phyloP scores from a whole-genome alignment of 2,329 filamentous ascomycete species.

The Hypoxylon sp. region DNA sequence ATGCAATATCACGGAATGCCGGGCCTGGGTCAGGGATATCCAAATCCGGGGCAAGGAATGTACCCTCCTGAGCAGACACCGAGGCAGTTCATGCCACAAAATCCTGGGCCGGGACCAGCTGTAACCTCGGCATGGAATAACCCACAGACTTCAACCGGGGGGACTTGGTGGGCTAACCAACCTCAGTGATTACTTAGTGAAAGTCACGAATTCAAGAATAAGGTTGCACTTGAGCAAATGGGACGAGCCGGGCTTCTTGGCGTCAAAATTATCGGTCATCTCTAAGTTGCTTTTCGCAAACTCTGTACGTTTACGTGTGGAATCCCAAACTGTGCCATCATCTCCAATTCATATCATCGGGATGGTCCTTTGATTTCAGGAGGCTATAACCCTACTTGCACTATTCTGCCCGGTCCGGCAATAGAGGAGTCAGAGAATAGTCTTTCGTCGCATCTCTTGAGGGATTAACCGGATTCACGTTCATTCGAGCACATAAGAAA shows the following conservation, averaged over 20 bases:
- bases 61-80: conserved; percentile 75
- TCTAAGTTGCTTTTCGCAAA: conserved; percentile 10
- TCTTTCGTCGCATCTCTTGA: conserved; percentile 32
- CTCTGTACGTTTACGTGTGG: conserved; percentile 20
- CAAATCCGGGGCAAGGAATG: conserved; percentile 69
- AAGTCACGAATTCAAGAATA: background rate
- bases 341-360: conserved; percentile 23
- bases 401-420: conserved; percentile 33
- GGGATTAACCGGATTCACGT: conserved; percentile 38
- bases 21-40: conserved; percentile 71
- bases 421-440: conserved; percentile 46
- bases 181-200: conserved; percentile 58
- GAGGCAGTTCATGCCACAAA: conserved; percentile 77
- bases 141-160: conserved; percentile 74
- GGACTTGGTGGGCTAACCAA: conserved; percentile 69
- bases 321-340: conserved; percentile 13
- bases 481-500: conserved; percentile 34
- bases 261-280: conserved; percentile 14
- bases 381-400: conserved; percentile 33
- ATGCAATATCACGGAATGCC: conserved; percentile 77
- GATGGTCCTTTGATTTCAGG: conserved; percentile 37
- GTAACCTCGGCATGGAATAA: conserved; percentile 69
- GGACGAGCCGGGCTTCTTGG: conserved; percentile 9
- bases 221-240: background rate
- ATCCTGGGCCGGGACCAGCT: conserved; percentile 65